These are phyloP conservation scores for Microdochium bolleyi DNA, from an alignment of 2,329 filamentous ascomycete genomes.

Conservation along the genomic window DNA sequence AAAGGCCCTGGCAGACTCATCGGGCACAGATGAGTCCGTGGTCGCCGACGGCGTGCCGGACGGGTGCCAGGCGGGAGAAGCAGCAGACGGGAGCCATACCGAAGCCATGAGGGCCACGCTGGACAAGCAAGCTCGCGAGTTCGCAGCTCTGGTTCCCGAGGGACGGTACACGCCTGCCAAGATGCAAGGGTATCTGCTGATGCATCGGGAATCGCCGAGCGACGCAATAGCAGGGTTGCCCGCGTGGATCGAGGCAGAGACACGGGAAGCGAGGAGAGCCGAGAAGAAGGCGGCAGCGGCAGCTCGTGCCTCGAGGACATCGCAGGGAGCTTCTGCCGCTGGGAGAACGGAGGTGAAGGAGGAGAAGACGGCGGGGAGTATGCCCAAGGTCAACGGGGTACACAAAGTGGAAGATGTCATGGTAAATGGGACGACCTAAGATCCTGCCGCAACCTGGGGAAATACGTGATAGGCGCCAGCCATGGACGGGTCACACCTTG, in stretches of 20 bases:
- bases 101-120: slow-evolving; percentile 15
- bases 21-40: not conserved
- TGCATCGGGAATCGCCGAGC: slow-evolving; percentile 13
- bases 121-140: slow-evolving; percentile 39
- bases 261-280: not conserved
- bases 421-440: no score
- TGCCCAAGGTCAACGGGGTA: no score
- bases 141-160: slow-evolving; percentile 43
- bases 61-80: not conserved
- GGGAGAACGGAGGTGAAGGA: not conserved
- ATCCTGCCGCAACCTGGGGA: no score
- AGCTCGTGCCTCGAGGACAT: not conserved
- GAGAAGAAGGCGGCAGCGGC: not conserved
- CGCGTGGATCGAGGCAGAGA: not conserved
- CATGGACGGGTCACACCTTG: no score
- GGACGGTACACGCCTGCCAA: slow-evolving; percentile 39
- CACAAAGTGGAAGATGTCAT: no score
- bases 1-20: not conserved
- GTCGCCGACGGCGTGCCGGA: not conserved
- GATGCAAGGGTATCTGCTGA: slow-evolving; percentile 39
- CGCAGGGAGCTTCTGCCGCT: not conserved
- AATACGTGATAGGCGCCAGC: no score
- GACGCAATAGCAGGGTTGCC: not conserved
- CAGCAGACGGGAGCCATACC: not conserved
- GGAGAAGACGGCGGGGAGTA: no score